Conservation (phyloP, 1,284 basidiomycete genomes). For the Anthracocystis panici-leucophaei region DNA sequence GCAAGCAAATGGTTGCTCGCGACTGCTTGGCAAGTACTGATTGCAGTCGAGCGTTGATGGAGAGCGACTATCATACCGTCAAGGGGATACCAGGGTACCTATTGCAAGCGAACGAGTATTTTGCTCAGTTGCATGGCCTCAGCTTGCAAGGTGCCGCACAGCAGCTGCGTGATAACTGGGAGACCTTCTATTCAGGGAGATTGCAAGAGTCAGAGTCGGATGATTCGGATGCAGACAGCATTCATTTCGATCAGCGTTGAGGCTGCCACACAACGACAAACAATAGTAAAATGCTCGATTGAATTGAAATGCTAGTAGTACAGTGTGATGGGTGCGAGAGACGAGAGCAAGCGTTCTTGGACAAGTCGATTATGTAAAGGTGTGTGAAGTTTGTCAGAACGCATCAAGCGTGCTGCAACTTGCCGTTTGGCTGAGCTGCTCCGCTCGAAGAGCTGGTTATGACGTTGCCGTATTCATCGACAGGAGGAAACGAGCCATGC, state of each 20-base stretch:
- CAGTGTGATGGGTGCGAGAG: neutral
- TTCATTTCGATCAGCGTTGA: neutral
- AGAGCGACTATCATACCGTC: constrained; percentile 60
- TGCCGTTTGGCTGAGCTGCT: neutral
- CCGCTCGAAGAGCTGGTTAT: neutral
- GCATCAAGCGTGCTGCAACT: constrained; percentile 7
- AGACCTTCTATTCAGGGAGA: constrained; percentile 22
- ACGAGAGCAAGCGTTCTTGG: no score
- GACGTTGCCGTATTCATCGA: constrained; percentile 30
- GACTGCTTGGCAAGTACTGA: constrained; percentile 50
- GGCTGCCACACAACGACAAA: neutral
- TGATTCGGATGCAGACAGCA: constrained; percentile 6
- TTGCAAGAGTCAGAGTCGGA: constrained; percentile 8
- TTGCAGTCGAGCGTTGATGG: constrained; percentile 49
- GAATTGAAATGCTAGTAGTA: neutral
- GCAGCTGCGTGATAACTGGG: constrained; percentile 36
- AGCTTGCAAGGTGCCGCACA: constrained; percentile 15
- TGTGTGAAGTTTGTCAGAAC: neutral
- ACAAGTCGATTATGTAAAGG: neutral
- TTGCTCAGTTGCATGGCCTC: constrained; percentile 25
- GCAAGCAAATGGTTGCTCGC: constrained; percentile 41
- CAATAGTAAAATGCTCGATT: neutral
- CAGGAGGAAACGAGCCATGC: constrained; percentile 43
- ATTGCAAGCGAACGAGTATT: constrained; percentile 31
- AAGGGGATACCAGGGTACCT: constrained; percentile 39